Evolutionary conservation across 805 yeast genomes (phyloP), one percentile per base, ranked within the genome.

Genomic region (Sugiyamaella marilandica): DNA sequence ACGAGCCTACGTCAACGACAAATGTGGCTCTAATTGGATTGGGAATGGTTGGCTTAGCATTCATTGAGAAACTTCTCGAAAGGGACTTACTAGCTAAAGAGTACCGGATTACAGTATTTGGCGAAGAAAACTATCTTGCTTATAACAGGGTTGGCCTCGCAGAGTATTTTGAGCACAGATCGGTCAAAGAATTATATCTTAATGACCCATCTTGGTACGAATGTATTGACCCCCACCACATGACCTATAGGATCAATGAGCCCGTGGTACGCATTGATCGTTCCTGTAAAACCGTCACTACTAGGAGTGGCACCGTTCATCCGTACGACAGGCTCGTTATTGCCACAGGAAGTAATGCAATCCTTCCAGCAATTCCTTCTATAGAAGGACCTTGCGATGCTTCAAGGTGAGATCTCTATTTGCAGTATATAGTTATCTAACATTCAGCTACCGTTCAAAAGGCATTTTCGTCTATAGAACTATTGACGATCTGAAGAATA

Each of bases 41-140:
- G 5, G 74, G 74, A 14, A 70, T 70, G 74, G 71, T 68, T 29
- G 71, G 71, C 19, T 53, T 68, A 11, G 65, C 72, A 3, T 68
- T 69, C 43, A 52, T 70, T 14, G 72, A 69, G 52, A 70, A 69
- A 50, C 58, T 70, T 62, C 59, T 70, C 21, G 57, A 58, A 14
- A 62, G 67, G 34, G 74, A 66, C 32, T 47, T 56, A 33, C 61
- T 63, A 5, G 59, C 59, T 13, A 51, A 63, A 26, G 64, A 66
- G 37, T 70, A 60, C 50, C 49, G 14, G 14, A 60, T 67, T 34
- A 62, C 66, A 1, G 61, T 70, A 4, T 58, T 69, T 19, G 74
- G 72, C 18, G 74, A 70, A 49, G 74, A 70, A 53, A 65, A 69
- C 10, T 67, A 62, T 45, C 58, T 69, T 21, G 73, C 73, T 2